A percentile compares a stretch with the other conserved stretches of the same genome.
Conservation (phyloP, 2,329 filamentous ascomycete genomes). For the Trichoderma cornu-damae region DNA sequence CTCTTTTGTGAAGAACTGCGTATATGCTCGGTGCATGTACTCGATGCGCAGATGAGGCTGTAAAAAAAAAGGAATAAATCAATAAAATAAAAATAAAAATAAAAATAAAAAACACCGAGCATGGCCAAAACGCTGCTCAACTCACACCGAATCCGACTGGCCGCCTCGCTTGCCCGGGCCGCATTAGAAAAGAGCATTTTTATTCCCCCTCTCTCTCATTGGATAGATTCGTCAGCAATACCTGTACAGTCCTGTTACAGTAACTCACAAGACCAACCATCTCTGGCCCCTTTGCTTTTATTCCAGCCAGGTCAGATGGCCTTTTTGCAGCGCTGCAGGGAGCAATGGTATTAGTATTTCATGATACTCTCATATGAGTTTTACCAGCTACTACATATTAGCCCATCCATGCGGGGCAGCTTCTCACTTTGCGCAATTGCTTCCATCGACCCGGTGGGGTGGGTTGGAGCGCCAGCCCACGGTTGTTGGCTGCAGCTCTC, state of each 20-base stretch:
- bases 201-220: no score
- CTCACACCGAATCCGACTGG: constrained; percentile 6
- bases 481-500: background rate
- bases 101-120: no score
- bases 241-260: no score
- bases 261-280: constrained; percentile 10
- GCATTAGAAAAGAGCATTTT: background rate
- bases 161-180: constrained; percentile 3
- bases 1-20: background rate
- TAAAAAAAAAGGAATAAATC: no score
- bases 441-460: background rate
- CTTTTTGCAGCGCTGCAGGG: constrained; percentile 21
- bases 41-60: background rate
- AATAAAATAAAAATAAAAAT: background rate
- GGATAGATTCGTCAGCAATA: background rate
- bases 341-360: background rate
- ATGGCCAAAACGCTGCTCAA: background rate
- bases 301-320: constrained; percentile 21
- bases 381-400: no score
- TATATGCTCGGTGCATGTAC: background rate
- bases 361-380: no score
- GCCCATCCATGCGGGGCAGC: no score
- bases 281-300: constrained; percentile 14
- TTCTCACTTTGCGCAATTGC: no score
- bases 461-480: background rate